These are phyloP conservation scores for Trichophyton benhamiae DNA, from an alignment of 2,329 filamentous ascomycete genomes.

Conservation along the genomic window DNA sequence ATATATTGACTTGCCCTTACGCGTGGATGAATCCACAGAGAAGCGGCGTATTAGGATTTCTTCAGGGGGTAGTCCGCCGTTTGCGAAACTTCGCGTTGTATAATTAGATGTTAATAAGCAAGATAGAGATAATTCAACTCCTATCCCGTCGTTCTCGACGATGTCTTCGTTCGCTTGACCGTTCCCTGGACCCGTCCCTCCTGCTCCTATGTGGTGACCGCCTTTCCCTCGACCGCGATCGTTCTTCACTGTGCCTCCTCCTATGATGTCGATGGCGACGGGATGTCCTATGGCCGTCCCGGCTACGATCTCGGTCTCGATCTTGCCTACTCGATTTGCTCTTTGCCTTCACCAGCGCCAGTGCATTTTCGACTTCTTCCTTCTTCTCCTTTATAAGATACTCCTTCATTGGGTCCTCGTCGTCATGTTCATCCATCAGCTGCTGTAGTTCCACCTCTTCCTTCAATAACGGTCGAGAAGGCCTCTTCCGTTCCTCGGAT, in stretches of 20 bases:
- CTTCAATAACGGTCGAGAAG: slow-evolving; percentile 52
- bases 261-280: slow-evolving; percentile 35
- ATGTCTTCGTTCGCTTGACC: slow-evolving; percentile 11
- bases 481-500: slow-evolving; percentile 13
- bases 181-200: slow-evolving; percentile 14
- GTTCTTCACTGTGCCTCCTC: slow-evolving; percentile 19
- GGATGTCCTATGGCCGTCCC: slow-evolving; percentile 25
- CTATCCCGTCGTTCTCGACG: slow-evolving; percentile 22
- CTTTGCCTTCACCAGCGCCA: slow-evolving; percentile 27
- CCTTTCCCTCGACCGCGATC: slow-evolving; percentile 21
- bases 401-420: slow-evolving; percentile 95
- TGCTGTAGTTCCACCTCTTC: slow-evolving; percentile 71
- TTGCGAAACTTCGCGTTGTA: neutral
- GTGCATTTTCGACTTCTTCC: slow-evolving; percentile 65
- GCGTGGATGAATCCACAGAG: neutral
- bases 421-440: slow-evolving; percentile 69
- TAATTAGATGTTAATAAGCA: neutral
- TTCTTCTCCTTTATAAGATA: slow-evolving; percentile 85
- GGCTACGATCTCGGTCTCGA: slow-evolving; percentile 34
- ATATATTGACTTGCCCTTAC: neutral
- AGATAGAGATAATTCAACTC: slow-evolving; percentile 4
- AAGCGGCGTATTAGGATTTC: neutral
- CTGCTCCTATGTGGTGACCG: slow-evolving; percentile 20
- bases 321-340: slow-evolving; percentile 30
- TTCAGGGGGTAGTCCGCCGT: neutral